These are phyloP conservation scores for Scorias spongiosa DNA, from an alignment of 2,329 filamentous ascomycete species.

Conservation along the genomic window DNA sequence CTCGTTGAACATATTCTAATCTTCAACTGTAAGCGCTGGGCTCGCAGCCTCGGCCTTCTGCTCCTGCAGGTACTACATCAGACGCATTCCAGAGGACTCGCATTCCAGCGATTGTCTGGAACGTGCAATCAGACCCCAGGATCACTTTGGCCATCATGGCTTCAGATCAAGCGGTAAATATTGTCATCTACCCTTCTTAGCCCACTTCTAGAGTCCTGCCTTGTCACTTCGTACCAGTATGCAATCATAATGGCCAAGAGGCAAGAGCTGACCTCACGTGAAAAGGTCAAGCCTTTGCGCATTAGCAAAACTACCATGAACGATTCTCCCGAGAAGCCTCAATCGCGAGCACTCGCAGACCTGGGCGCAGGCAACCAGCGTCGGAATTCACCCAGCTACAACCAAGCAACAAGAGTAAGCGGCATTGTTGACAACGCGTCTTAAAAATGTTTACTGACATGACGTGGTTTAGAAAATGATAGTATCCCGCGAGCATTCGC, in stretches of 20 bases:
- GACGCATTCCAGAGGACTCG: not conserved
- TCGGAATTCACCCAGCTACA: conserved; percentile 86
- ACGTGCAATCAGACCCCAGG: not conserved
- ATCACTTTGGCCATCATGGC: not conserved
- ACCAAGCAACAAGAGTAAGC: conserved; percentile 54
- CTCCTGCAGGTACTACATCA: not conserved
- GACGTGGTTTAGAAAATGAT: conserved; percentile 43
- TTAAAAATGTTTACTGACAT: not conserved
- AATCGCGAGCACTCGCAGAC: conserved; percentile 71
- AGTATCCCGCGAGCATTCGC: conserved; percentile 61
- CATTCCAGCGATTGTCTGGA: not conserved
- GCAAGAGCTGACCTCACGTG: not conserved
- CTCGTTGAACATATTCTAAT: too few relatives aligned
- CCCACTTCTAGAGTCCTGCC: too few relatives aligned
- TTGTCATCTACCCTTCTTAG: not conserved
- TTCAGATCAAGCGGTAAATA: not conserved
- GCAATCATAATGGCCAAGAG: not conserved
- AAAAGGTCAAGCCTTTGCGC: conserved; percentile 60
- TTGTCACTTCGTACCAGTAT: too few relatives aligned
- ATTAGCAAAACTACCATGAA: conserved; percentile 54
- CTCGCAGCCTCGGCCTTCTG: too few relatives aligned
- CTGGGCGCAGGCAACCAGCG: conserved; percentile 73
- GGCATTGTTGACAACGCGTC: not conserved
- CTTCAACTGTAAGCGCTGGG: too few relatives aligned
- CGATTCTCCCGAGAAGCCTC: conserved; percentile 47